A percentile compares a stretch with the other conserved stretches of the same genome.
Evolutionary conservation across 352 stramenopile species (phyloP).

Genomic region (Globisporangium nodosum): DNA sequence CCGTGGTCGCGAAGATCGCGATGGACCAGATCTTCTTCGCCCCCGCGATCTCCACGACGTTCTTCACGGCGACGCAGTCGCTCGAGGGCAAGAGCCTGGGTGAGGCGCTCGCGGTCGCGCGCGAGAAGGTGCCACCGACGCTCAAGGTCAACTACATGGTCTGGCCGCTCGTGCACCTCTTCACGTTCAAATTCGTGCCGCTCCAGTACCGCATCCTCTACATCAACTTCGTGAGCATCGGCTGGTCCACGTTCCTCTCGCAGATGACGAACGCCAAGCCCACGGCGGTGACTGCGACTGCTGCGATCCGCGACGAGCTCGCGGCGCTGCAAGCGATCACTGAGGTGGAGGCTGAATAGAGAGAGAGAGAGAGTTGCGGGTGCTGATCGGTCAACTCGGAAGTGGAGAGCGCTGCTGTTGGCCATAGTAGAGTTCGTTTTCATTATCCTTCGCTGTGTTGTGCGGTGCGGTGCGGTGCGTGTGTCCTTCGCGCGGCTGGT

Average conservation of each 20-base stretch:
- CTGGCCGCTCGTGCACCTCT: constrained; percentile 40
- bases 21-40: constrained; percentile 43
- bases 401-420: not conserved
- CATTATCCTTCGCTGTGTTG: not conserved
- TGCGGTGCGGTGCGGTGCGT: not conserved
- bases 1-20: constrained; percentile 32
- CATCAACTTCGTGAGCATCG: constrained; percentile 44
- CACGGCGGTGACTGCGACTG: not conserved
- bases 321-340: not conserved
- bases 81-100: constrained; percentile 29
- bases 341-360: not conserved
- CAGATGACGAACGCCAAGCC: constrained; percentile 30
- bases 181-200: constrained; percentile 44
- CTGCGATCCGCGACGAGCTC: not conserved
- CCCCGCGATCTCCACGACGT: constrained; percentile 29
- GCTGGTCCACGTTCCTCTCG: constrained; percentile 46
- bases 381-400: no score
- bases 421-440: not conserved
- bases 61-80: constrained; percentile 35
- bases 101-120: constrained; percentile 29
- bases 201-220: constrained; percentile 50
- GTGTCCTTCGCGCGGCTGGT: not conserved
- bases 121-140: constrained; percentile 30
- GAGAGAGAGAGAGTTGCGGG: not conserved
- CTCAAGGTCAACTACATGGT: constrained; percentile 40